These are phyloP conservation scores for Xerophyta viscosa DNA, from an alignment of 106 monocot genomes.

Conservation along the genomic window DNA sequence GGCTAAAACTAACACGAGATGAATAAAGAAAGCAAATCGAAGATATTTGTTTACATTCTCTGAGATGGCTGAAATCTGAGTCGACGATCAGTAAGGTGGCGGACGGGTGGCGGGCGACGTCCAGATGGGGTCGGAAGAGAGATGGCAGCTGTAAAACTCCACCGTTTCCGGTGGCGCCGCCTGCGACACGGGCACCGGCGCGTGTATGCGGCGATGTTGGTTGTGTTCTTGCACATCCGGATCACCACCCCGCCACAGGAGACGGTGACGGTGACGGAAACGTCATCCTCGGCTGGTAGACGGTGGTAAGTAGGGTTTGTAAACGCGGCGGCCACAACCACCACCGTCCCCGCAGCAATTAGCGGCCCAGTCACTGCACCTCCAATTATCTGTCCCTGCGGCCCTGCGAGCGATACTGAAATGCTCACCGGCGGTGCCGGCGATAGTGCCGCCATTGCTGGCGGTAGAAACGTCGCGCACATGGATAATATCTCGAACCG, in stretches of 20 bases:
- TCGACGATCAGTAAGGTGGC: constrained; percentile 9
- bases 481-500: constrained; percentile 55
- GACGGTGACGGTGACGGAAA: constrained; percentile 18
- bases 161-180: not conserved
- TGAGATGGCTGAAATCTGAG: too few relatives aligned
- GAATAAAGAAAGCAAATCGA: too few relatives aligned
- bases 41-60: too few relatives aligned
- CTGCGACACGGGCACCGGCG: not conserved
- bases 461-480: constrained; percentile 48
- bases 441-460: constrained; percentile 8
- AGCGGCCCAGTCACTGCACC: constrained; percentile 50
- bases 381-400: constrained; percentile 64
- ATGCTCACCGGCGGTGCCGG: constrained; percentile 16
- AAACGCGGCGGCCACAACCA: constrained; percentile 43
- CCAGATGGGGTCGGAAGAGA: constrained; percentile 26
- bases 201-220: constrained; percentile 1
- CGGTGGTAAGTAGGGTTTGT: constrained; percentile 40
- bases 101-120: constrained; percentile 11
- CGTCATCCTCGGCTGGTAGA: constrained; percentile 43
- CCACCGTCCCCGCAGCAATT: constrained; percentile 45
- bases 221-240: constrained; percentile 1
- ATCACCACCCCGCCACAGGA: constrained; percentile 6
- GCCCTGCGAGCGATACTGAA: constrained; percentile 56
- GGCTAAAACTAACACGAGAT: too few relatives aligned
- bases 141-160: constrained; percentile 8